Evolutionary conservation across 495 filamentous ascomycete genomes (phyloP), one percentile per base, ranked within the genome.

Genomic region (Xylaria intraflava): DNA sequence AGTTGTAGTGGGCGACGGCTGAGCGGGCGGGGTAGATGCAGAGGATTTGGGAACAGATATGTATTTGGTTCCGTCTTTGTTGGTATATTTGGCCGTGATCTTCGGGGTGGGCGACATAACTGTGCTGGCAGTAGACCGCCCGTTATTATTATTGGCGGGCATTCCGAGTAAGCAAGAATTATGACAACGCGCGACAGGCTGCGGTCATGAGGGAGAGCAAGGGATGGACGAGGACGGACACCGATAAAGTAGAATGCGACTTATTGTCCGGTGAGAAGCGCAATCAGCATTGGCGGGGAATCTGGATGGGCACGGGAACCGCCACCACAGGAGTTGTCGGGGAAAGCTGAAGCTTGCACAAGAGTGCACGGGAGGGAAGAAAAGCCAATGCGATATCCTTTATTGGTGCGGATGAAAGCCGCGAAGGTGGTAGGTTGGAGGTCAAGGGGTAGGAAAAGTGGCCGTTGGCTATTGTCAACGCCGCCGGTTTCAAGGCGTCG

Each of bases 1-100:
- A 6, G 69, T 62, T 20, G 62, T 61, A 6, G 69, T 76, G 48
- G 67, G 76, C 45, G 77, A 79, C 41, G 69, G 71, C 61, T 73
- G 75, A 55, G 70, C 71, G 2, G 79, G 73, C 27, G 81, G 78
- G 51, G 71, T 71, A 27, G 72, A 69, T 29, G 72, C 72, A 38
- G 61, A 74, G 44, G 68, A 69, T 66, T 84, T 82, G n/a, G 82
- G 82, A 47, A 84, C 78, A 30, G 79, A 83, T 59, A 84, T 84
- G 64, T 79, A 80, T 69, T 85, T 84, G 27, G 82, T 83, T 36
- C 82, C 82, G 71, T 85, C 82, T 62, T 84, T 85, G 64, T 83
- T 85, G 29, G 78, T 78, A 58, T 81, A 81, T 46, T 79, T 82
- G 0, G 78, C 74, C 7, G 78, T 79, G 49, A 63, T 50, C 61